Percentiles rank a stretch among this genome's conserved stretches.
These are phyloP conservation scores for Yamadazyma triangularis DNA, from an alignment of 1,139 yeast species.

Conservation along the genomic window DNA sequence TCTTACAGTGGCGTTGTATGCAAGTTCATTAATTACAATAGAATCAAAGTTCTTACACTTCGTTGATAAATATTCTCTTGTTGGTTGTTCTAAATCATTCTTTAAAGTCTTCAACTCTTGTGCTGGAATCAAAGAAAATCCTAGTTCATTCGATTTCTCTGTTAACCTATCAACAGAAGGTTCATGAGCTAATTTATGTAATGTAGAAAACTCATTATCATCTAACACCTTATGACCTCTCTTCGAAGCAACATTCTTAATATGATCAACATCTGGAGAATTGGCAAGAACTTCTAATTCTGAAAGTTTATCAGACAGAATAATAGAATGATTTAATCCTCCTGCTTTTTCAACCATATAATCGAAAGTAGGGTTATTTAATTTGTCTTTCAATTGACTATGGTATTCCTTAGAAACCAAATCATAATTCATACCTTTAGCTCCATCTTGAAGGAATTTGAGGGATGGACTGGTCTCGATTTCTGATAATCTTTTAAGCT, in stretches of 20 bases:
- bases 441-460: slow-evolving; percentile 18
- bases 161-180: slow-evolving; percentile 24
- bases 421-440: slow-evolving; percentile 9
- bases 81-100: slow-evolving; percentile 14
- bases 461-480: slow-evolving; percentile 17
- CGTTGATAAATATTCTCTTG: slow-evolving; percentile 10
- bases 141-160: slow-evolving; percentile 12
- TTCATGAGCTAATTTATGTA: slow-evolving; percentile 8
- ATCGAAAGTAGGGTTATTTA: slow-evolving; percentile 17
- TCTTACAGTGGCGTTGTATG: slow-evolving; percentile 11
- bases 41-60: slow-evolving; percentile 10
- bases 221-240: slow-evolving; percentile 15
- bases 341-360: slow-evolving; percentile 12
- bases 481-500: slow-evolving; percentile 10
- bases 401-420: slow-evolving; percentile 9
- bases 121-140: slow-evolving; percentile 14
- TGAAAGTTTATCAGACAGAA: slow-evolving; percentile 9
- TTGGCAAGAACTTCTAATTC: slow-evolving; percentile 8
- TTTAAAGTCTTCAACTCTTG: slow-evolving; percentile 13
- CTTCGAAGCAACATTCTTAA: slow-evolving; percentile 11
- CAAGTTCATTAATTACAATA: slow-evolving; percentile 10
- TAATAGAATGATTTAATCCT: slow-evolving; percentile 5
- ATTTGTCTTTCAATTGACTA: slow-evolving; percentile 8
- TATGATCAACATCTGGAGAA: slow-evolving; percentile 22
- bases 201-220: slow-evolving; percentile 10